Evolutionary conservation across 805 yeast genomes (phyloP), one percentile per base, ranked within the genome.

Genomic region (Spathaspora passalidarum): DNA sequence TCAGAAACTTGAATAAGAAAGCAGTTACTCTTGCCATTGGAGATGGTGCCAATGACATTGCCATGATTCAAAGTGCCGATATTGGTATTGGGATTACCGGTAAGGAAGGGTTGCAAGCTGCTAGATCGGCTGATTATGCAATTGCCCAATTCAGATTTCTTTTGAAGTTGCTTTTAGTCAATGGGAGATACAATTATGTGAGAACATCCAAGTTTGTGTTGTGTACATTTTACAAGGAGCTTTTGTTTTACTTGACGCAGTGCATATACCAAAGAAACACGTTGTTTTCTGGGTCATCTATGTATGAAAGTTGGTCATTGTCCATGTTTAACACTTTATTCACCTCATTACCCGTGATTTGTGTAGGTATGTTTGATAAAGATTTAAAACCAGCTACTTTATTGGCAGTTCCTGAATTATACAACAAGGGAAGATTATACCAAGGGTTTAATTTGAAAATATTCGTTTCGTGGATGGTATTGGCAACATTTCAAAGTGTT

Each of bases 11-110:
- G 47, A 78, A 85, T 56, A 82, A 76, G 42, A 67, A 68, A 1
- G 76, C 87, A 35, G 97, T 94, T 5, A 89, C 97, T 0, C 73
- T 94, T 50, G 99, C 99, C 0, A 87, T 94, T 60, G 99, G 99
- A 6, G 99, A 94, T 68, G 99, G 99, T 52, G 99, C 99, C 2
- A 94, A 94, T 61, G 99, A 94, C 65, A 91, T 94, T 61, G 98
- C 99, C 1, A 94, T 94, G 99, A 94, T 94, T 50, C 97, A 94
- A 68, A 86, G 95, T 59, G 99, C 99, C 0, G 98, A 94, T 65
- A 89, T 94, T 46, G 99, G 99, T 22, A 80, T 94, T 51, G 99
- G 99, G 22, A 94, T 94, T 44, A 91, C 98, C 1, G 99, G 99
- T 32, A 87, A 86, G 55, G 99, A 94, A 66, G 99, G 99, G 1